phyloP scores from a whole-genome alignment of 306 rosid genomes.

The Castanea mollissima region DNA sequence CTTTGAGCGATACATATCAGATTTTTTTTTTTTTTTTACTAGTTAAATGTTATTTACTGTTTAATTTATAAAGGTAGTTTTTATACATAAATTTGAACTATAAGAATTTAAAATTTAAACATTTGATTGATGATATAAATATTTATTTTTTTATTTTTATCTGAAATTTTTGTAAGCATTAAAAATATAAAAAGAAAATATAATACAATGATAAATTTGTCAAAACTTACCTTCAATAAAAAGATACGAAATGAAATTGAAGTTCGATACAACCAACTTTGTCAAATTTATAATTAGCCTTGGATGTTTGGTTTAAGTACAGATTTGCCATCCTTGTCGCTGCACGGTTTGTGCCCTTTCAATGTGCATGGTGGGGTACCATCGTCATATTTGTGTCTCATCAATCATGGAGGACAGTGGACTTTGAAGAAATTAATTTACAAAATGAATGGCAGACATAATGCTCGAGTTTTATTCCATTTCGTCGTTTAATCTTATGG shows the following conservation, averaged over 20 bases:
- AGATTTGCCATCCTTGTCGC: conserved; percentile 40
- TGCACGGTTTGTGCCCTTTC: conserved; percentile 42
- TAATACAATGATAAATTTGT: too few relatives aligned
- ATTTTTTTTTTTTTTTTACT: too few relatives aligned
- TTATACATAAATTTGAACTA: too few relatives aligned
- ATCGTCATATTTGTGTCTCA: neutral
- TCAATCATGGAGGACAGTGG: conserved; percentile 42
- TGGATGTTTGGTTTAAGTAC: conserved; percentile 19
- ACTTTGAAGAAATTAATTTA: conserved; percentile 27
- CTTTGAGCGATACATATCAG: too few relatives aligned
- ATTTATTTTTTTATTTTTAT: too few relatives aligned
- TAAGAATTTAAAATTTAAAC: too few relatives aligned
- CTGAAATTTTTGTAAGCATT: too few relatives aligned
- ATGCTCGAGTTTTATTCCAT: conserved; percentile 29
- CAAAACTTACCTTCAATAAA: too few relatives aligned
- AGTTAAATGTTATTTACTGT: too few relatives aligned
- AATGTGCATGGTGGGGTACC: conserved; percentile 48
- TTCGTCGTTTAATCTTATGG: conserved; percentile 18
- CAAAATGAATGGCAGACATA: conserved; percentile 63
- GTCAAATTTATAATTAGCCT: neutral
- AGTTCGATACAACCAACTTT: too few relatives aligned
- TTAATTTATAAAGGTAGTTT: rapidly evolving
- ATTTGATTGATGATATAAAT: rapidly evolving
- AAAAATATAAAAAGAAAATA: too few relatives aligned
- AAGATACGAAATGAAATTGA: rapidly evolving